Evolutionary conservation across 805 yeast genomes (phyloP), one percentile per base, ranked within the genome.

Genomic region (Debaryomyces prosopidis): DNA sequence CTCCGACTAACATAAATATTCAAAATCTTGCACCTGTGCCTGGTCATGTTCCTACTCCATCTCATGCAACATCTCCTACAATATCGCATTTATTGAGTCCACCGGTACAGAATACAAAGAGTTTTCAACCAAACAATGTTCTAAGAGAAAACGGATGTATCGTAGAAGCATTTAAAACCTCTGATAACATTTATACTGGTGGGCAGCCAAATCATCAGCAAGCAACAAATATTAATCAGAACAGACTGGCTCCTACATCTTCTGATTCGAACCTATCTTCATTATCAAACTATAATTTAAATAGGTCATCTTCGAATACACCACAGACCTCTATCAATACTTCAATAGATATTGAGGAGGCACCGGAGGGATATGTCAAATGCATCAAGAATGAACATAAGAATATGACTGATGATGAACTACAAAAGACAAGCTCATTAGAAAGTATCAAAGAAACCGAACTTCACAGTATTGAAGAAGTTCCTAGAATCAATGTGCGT

Each of bases 281-380:
- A 27, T 31, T 58, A 10, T 55, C 59, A n/a, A 57, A 54, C 44
- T 59, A 53, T 40, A 57, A 52, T 36, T 42, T 58, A 34, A 57
- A 50, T 43, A 49, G 62, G 18, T 54, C 65, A 8, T 46, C 53
- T 18, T 53, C 65, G 3, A 64, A 59, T 36, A 66, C 71, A 2
- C 70, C 71, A 2, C 62, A 62, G 14, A 65, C 71, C 1, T 62
- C 68, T 2, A 59, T 66, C 18, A 56, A 54, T 32, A 54, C 50
- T 8, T 17, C 39, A 12, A 34, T 34, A 11, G 37, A 34, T 15
- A 17, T 18, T 14, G 33, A 15, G 14, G 41, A 20, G 12, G 18
- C 11, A 3, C 17, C 20, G 5, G 32, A 23, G 14, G 18, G 34
- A n/a, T 14, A 11, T 8, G 33, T 12, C 33, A 38, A 12, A 2